These are phyloP conservation scores for Calonectria pseudoreteaudii DNA, from an alignment of 2,329 filamentous ascomycete species.

Conservation along the genomic window DNA sequence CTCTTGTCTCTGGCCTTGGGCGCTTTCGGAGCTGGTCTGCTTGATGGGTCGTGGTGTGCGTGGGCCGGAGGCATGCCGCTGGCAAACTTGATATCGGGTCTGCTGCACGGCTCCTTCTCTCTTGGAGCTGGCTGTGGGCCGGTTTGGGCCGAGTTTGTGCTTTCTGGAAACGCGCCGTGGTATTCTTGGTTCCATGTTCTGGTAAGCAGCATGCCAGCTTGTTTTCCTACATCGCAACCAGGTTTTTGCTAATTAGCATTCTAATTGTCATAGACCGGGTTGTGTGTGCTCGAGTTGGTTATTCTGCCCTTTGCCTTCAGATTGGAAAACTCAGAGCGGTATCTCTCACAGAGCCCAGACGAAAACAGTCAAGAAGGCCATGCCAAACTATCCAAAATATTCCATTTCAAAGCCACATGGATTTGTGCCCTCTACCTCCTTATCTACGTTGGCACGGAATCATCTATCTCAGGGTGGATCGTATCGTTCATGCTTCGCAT, in stretches of 20 bases:
- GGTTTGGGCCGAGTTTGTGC: neutral
- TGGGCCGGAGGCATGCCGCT: conserved; percentile 55
- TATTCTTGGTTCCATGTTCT: neutral
- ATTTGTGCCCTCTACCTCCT: conserved; percentile 57
- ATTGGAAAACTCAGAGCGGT: neutral
- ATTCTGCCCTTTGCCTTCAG: neutral
- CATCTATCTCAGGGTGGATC: conserved; percentile 59
- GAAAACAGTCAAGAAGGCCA: neutral
- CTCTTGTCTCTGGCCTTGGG: conserved; percentile 47
- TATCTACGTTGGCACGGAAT: conserved; percentile 57
- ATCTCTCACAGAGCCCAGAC: neutral
- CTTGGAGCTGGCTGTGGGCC: neutral
- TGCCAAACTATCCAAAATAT: conserved; percentile 36
- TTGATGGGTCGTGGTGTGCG: conserved; percentile 59
- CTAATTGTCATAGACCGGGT: neutral
- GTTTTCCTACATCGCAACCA: too few species aligned
- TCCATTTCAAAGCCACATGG: conserved; percentile 52
- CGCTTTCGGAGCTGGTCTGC: conserved; percentile 52
- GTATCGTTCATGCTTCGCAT: conserved; percentile 57
- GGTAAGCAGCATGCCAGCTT: neutral
- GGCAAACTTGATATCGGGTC: conserved; percentile 46
- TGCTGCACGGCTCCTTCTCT: conserved; percentile 14
- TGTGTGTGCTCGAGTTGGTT: neutral
- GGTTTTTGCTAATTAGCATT: neutral
- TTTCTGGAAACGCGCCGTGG: neutral